These are phyloP conservation scores for Zalaria sp. DNA, from an alignment of 2,329 filamentous ascomycete species.

Conservation along the genomic window DNA sequence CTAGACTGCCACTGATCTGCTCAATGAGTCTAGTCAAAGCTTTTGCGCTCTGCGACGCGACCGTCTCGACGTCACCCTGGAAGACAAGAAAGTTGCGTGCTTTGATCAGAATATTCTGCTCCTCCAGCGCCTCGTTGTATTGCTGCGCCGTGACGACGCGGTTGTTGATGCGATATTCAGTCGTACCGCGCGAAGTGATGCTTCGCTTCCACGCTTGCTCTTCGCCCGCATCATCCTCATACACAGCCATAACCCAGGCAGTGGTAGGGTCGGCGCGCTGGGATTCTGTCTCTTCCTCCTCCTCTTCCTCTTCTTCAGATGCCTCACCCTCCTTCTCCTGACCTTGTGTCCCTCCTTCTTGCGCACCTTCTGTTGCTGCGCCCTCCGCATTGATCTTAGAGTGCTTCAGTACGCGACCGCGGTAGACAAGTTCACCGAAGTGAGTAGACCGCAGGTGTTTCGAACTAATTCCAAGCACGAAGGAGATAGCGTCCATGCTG, in stretches of 20 bases:
- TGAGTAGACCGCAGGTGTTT: slow-evolving; percentile 93
- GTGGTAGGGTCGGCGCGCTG: slow-evolving; percentile 70
- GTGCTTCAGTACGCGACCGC: slow-evolving; percentile 81
- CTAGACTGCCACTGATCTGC: slow-evolving; percentile 91
- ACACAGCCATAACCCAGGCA: slow-evolving; percentile 98
- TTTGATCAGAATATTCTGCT: slow-evolving; percentile 95
- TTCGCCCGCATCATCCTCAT: slow-evolving; percentile 91
- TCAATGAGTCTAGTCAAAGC: slow-evolving; percentile 90
- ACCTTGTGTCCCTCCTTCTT: slow-evolving; percentile 24
- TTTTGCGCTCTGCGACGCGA: slow-evolving; percentile 86
- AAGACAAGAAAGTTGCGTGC: slow-evolving; percentile 97
- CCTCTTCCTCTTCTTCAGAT: slow-evolving; percentile 28
- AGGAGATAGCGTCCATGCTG: slow-evolving; percentile 98
- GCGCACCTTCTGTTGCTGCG: slow-evolving; percentile 41
- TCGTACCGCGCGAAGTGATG: slow-evolving; percentile 76
- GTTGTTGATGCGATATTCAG: slow-evolving; percentile 96
- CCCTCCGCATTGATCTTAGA: slow-evolving; percentile 88
- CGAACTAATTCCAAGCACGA: slow-evolving; percentile 95
- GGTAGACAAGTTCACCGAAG: slow-evolving; percentile 88
- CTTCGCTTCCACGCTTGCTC: slow-evolving; percentile 92
- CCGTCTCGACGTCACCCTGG: slow-evolving; percentile 93
- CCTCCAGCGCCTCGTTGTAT: slow-evolving; percentile 85
- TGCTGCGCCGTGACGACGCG: slow-evolving; percentile 74
- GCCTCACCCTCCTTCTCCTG: slow-evolving; percentile 40
- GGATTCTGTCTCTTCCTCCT: slow-evolving; percentile 41